Evolutionary conservation across 2,329 filamentous ascomycete genomes (phyloP), one percentile per base, ranked within the genome.

Genomic region (Fusarium subtropicale): DNA sequence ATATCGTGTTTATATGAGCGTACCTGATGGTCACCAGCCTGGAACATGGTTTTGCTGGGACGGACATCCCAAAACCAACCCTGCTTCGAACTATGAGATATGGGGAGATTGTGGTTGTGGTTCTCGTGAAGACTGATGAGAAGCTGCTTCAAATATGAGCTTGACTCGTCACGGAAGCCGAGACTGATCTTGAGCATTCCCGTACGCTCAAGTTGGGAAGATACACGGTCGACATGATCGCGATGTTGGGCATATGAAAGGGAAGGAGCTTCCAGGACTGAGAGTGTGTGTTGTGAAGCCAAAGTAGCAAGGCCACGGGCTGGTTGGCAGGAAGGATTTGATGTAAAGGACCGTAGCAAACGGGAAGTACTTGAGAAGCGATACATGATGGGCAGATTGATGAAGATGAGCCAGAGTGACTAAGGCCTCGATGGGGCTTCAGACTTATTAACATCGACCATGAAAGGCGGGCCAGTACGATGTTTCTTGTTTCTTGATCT

Each of bases 1-100:
- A 15, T 15, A 4, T 15, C 12, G 10, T 34, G 7, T 5, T 7
- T 15, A n/a, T n/a, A 20, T 1, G 79, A 81, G 1, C 80, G 74
- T 1, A 81, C 81, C 20, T 77, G 79, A 28, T 79, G 74, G 20
- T 71, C 66, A 18, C 57, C 69, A 38, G 75, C 72, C 44, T 81
- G 77, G 48, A 76, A 77, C 26, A 30, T 73, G 15, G 45, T 57
- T 12, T 57, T 46, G 41, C 66, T 75, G 4, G 79, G 81, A 2
- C 77, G 77, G 4, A 82, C 75, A 45, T 83, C 81, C 81, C 81
- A 83, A 64, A 83, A 83, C 81, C 81, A 83, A 6, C 81, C 81
- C 6, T 76, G 75, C 0, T 71, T 76, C 1, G 81, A 79, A 60
- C 80, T 82, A 62, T 83, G 81, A 0, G 76, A 63, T 20, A 82